Percentiles rank a stretch among this genome's conserved stretches.
phyloP scores from a whole-genome alignment of 495 filamentous ascomycete genomes.

The Astrocystis sublimbata region DNA sequence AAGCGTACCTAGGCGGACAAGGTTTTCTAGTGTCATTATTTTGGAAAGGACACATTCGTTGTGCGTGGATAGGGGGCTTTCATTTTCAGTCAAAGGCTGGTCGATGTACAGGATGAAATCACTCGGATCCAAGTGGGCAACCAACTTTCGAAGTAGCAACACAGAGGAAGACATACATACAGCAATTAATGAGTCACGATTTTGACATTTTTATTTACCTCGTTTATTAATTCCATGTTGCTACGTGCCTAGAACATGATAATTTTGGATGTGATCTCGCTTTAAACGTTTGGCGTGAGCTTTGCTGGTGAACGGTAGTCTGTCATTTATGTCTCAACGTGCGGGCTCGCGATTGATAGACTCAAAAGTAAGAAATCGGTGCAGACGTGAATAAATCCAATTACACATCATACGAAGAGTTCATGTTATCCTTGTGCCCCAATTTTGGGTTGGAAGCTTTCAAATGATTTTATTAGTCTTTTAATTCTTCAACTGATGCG shows the following conservation, averaged over 20 bases:
- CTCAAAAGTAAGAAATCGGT: no score
- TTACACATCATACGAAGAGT: no score
- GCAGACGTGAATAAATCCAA: no score
- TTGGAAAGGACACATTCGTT: not conserved
- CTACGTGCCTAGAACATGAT: not conserved
- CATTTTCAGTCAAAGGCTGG: no score
- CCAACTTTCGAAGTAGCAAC: not conserved
- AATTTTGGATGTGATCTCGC: not conserved
- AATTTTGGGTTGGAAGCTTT: no score
- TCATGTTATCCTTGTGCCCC: no score
- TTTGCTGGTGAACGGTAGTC: no score
- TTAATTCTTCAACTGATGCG: not conserved
- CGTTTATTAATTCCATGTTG: not conserved
- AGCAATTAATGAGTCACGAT: not conserved
- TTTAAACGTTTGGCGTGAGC: not conserved
- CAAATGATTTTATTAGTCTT: not conserved
- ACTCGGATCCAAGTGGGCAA: constrained; percentile 7
- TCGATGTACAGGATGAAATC: not conserved
- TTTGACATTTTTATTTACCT: not conserved
- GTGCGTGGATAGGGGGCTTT: not conserved
- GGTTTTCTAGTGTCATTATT: not conserved
- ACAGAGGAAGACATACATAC: not conserved
- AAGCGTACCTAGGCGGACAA: not conserved
- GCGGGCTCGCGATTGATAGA: no score
- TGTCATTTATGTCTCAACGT: no score